phyloP scores from a whole-genome alignment of 1,139 yeast species.

The Candida neerlandica region DNA sequence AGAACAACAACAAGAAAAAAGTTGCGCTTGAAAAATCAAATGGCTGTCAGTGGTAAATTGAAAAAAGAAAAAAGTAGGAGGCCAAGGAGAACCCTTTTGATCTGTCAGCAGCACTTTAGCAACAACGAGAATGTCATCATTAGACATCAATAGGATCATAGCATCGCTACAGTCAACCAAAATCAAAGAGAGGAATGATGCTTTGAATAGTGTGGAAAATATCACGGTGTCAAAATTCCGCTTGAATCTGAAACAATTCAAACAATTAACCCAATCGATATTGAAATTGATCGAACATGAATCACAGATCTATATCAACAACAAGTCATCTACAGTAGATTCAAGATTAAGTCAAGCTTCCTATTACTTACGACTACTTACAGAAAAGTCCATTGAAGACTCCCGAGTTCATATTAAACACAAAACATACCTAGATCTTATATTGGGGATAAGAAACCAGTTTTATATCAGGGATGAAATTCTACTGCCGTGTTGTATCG shows the following conservation, averaged over 20 bases:
- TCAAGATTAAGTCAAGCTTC: conserved; percentile 46
- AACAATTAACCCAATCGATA: conserved; percentile 35
- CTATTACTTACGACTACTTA: conserved; percentile 34
- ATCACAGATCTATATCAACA: conserved; percentile 32
- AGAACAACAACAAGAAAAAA: not conserved
- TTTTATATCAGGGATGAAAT: conserved; percentile 19
- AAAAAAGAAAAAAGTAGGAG: not conserved
- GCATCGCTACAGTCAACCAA: conserved; percentile 42
- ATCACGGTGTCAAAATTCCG: conserved; percentile 24
- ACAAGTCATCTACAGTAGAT: conserved; percentile 29
- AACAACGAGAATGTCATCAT: conserved; percentile 11
- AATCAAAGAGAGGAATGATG: conserved; percentile 56
- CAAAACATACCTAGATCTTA: conserved; percentile 32
- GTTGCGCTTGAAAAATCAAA: not conserved
- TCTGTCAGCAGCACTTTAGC: not conserved
- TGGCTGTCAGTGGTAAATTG: not conserved
- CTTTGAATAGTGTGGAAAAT: conserved; percentile 43
- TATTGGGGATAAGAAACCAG: conserved; percentile 24
- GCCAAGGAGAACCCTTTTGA: not conserved
- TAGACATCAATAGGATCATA: conserved; percentile 15
- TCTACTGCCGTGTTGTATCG: conserved; percentile 38
- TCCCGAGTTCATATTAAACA: conserved; percentile 27
- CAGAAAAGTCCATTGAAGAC: conserved; percentile 26
- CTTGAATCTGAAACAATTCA: conserved; percentile 27
- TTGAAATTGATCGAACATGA: conserved; percentile 47